Percentiles rank a stretch among this genome's conserved stretches.
These are phyloP conservation scores for Penicillium goetzii DNA, from an alignment of 495 filamentous ascomycete genomes.

Conservation along the genomic window DNA sequence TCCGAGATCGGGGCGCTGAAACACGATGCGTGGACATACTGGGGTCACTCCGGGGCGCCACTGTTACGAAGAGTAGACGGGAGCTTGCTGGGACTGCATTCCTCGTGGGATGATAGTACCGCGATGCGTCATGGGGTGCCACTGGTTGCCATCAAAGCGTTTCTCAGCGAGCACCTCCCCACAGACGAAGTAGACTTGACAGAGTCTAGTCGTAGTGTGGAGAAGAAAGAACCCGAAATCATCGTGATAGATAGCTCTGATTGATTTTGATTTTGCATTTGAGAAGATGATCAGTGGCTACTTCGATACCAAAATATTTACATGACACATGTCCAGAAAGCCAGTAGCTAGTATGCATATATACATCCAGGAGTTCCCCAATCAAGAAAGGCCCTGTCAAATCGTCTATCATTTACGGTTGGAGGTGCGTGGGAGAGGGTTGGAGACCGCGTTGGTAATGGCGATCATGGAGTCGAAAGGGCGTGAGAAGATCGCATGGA, in stretches of 20 bases:
- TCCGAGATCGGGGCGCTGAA: constrained; percentile 52
- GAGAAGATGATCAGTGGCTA: background rate
- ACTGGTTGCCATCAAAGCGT: constrained; percentile 36
- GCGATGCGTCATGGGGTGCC: constrained; percentile 50
- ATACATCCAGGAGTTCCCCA: background rate
- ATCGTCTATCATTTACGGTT: constrained; percentile 6
- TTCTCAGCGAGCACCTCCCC: constrained; percentile 52
- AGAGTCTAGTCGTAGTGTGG: constrained; percentile 32
- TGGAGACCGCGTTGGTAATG: background rate
- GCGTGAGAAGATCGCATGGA: background rate
- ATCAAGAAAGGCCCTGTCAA: constrained; percentile 4
- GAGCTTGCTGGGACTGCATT: constrained; percentile 48
- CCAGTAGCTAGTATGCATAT: constrained; percentile 4
- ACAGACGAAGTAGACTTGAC: background rate
- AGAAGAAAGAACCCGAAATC: background rate
- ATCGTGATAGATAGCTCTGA: constrained; percentile 11
- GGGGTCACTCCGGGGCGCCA: constrained; percentile 55
- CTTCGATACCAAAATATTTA: constrained; percentile 3
- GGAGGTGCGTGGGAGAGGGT: constrained; percentile 1
- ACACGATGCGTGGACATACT: constrained; percentile 60
- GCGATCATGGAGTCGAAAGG: background rate
- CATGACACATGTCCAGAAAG: background rate
- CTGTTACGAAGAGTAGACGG: constrained; percentile 36
- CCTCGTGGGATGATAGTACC: constrained; percentile 51
- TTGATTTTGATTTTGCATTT: background rate